Evolutionary conservation across 2,329 filamentous ascomycete species (phyloP), one percentile per base, ranked within the genome.

Genomic region (Sordariomycetes sp.): DNA sequence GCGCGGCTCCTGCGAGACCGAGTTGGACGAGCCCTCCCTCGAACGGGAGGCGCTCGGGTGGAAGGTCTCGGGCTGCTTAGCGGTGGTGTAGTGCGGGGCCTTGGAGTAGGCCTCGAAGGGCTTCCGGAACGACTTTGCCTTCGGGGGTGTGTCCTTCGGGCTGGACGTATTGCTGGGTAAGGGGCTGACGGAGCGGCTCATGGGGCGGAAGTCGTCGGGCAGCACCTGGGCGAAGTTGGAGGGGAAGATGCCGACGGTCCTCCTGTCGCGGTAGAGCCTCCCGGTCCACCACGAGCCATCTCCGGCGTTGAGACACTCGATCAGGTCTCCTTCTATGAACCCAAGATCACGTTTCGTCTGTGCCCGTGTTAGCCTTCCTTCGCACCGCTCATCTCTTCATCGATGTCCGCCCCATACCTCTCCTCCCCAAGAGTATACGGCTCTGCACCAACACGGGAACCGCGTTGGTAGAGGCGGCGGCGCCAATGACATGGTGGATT

Each of bases 221-320:
- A 99, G 80, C 6, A 99, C 81, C 69, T 95, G 84, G 68, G 99
- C 94, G 68, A 99, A 99, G 74, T 99, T 99, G 67, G 92, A 97
- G 0, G 94, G 94, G 68, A 99, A 99, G 22, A 94, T 79, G 58
- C 94, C 94, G 66, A 97, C 87, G 67, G 93, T 91, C 67, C 92
- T 85, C 71, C 89, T 87, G 73, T 99, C 94, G 65, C 94, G 85
- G 68, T 87, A 89, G 68, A 99, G 75, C 62, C 93, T 85, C 54
- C 94, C 94, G 74, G 92, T 96, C 94, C 94, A 99, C 94, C 94
- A 99, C 53, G 90, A 92, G 57, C 94, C 94, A 74, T 99, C 94
- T 62, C 94, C 94, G 22, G 94, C 94, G 71, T 99, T 99, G 57
- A 99, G 79, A 68, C 93, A 97, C 81, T 99, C 94, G 70, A 99